Percentiles rank a stretch among this genome's conserved stretches.
Evolutionary conservation across 192 early-diverging fungal species (phyloP).

Genomic region (Dispira simplex): DNA sequence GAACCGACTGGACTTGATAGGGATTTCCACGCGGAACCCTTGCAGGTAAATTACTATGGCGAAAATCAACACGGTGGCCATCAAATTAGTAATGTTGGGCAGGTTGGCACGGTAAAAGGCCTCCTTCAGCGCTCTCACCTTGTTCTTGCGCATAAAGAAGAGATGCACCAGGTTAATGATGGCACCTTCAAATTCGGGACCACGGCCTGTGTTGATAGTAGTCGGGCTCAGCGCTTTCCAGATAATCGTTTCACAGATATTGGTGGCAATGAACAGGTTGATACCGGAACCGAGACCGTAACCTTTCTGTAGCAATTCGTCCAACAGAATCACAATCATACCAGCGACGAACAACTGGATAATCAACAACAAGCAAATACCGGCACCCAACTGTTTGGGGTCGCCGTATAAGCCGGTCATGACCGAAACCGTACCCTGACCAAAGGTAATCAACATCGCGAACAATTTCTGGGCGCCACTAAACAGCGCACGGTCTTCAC

Average conservation of each 20-base stretch:
- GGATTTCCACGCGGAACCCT: slow-evolving; percentile 99
- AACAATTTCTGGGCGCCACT: slow-evolving; percentile 98
- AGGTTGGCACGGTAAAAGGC: slow-evolving; percentile 83
- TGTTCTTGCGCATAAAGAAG: slow-evolving; percentile 87
- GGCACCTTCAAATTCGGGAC: slow-evolving; percentile 98
- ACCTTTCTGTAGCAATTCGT: slow-evolving; percentile 99
- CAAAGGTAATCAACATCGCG: slow-evolving; percentile 98
- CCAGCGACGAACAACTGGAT: slow-evolving; percentile 96
- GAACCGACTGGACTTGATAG: slow-evolving; percentile 87
- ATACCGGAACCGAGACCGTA: slow-evolving; percentile 99
- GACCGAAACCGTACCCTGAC: slow-evolving; percentile 95
- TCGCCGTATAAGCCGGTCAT: slow-evolving; percentile 97
- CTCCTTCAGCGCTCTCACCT: slow-evolving; percentile 92
- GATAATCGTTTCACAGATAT: slow-evolving; percentile 98
- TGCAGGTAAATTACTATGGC: slow-evolving; percentile 90
- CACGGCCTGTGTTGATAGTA: slow-evolving; percentile 94
- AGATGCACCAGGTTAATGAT: slow-evolving; percentile 90
- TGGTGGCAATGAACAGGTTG: slow-evolving; percentile 98
- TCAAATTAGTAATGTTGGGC: slow-evolving; percentile 82
- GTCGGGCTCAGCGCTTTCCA: slow-evolving; percentile 98
- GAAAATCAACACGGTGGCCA: slow-evolving; percentile 80
- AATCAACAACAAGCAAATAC: slow-evolving; percentile 90
- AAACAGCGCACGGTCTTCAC: slow-evolving; percentile 97
- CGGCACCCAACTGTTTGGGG: slow-evolving; percentile 90
- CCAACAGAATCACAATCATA: slow-evolving; percentile 93